A percentile compares a stretch with the other conserved stretches of the same genome.
Conservation (phyloP, 352 stramenopile species). For the Peronospora tabacina region DNA sequence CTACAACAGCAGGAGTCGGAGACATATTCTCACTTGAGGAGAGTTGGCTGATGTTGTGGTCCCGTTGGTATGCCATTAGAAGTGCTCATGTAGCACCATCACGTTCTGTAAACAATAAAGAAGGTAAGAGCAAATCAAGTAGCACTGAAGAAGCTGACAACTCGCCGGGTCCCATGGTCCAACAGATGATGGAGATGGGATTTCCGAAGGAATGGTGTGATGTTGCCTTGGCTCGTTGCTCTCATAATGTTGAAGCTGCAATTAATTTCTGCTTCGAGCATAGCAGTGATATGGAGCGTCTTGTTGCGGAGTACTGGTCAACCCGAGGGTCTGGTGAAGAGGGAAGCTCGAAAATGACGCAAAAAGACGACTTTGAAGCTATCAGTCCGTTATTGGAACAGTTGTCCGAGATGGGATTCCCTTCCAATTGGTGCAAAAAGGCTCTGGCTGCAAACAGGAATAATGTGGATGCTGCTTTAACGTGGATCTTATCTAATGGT, state of each 20-base stretch:
- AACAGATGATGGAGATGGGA: slow-evolving; percentile 92
- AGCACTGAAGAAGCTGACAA: slow-evolving; percentile 26
- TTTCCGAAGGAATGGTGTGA: slow-evolving; percentile 90
- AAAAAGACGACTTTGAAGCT: slow-evolving; percentile 47
- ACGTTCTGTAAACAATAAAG: slow-evolving; percentile 9
- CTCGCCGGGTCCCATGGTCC: slow-evolving; percentile 58
- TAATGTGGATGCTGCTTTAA: slow-evolving; percentile 88
- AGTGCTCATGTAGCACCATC: slow-evolving; percentile 39
- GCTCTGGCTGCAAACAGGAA: slow-evolving; percentile 83
- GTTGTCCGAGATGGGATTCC: slow-evolving; percentile 90
- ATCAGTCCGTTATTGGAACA: slow-evolving; percentile 79
- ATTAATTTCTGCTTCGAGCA: slow-evolving; percentile 92
- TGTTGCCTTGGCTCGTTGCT: slow-evolving; percentile 75
- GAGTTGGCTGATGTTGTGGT: slow-evolving; percentile 73
- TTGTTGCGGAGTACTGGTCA: slow-evolving; percentile 73
- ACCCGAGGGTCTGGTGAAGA: slow-evolving; percentile 27
- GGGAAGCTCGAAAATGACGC: slow-evolving; percentile 18
- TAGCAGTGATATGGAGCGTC: slow-evolving; percentile 85
- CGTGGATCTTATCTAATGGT: slow-evolving; percentile 89
- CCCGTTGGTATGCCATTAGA: slow-evolving; percentile 60
- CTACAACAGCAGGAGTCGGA: slow-evolving; percentile 50
- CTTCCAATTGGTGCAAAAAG: slow-evolving; percentile 89
- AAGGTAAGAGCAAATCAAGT: slow-evolving; percentile 26
- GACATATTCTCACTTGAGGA: slow-evolving; percentile 75
- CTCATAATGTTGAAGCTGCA: slow-evolving; percentile 84